These are phyloP conservation scores for Ceratocystis diversiconidia DNA, from an alignment of 2,329 filamentous ascomycete genomes.

Conservation along the genomic window DNA sequence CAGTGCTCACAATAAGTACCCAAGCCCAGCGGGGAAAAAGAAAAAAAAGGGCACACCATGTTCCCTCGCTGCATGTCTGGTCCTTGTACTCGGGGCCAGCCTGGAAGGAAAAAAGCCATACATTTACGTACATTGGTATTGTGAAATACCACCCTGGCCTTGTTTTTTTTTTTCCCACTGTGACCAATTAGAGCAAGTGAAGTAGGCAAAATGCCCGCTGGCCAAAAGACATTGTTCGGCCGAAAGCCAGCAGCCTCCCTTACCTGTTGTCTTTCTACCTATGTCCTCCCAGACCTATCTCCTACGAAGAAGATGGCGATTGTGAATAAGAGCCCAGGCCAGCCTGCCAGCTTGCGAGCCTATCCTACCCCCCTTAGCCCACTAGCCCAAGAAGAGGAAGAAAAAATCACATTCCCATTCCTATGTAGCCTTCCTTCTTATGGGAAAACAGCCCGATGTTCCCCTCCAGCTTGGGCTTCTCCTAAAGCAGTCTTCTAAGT, in stretches of 20 bases:
- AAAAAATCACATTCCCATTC: no score
- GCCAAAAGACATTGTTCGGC: background rate
- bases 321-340: no score
- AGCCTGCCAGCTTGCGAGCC: no score
- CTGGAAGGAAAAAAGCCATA: background rate
- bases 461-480: no score
- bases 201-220: background rate
- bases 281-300: no score
- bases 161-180: no score
- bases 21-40: background rate
- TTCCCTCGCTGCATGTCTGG: background rate
- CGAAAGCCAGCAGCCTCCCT: background rate
- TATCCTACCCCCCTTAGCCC: no score
- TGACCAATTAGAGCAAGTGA: background rate
- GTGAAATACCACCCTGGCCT: background rate
- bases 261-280: background rate
- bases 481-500: background rate
- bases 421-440: no score
- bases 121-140: background rate
- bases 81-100: background rate
- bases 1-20: background rate
- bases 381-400: no score
- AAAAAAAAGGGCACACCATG: background rate
- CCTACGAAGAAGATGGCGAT: no score
- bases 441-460: no score